phyloP scores from a whole-genome alignment of 495 filamentous ascomycete genomes.

The Xylaria curta region DNA sequence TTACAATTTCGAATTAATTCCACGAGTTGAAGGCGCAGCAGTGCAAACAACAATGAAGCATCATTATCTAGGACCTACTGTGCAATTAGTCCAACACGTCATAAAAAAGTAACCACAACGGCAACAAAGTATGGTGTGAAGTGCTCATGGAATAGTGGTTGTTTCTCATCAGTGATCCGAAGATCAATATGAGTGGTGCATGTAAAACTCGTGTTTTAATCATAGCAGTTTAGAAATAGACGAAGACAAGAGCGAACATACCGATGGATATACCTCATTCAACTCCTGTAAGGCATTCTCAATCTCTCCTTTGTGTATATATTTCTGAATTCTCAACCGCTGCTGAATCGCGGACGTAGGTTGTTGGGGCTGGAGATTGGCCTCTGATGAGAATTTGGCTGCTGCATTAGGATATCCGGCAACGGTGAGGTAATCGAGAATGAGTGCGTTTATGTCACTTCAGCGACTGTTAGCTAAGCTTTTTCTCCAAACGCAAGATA shows the following conservation, averaged over 20 bases:
- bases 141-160: constrained; percentile 93
- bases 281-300: constrained; percentile 83
- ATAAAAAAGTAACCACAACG: not conserved
- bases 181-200: constrained; percentile 98
- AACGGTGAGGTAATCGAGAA: constrained; percentile 96
- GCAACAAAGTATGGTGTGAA: constrained; percentile 30
- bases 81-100: constrained; percentile 37
- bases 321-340: constrained; percentile 77
- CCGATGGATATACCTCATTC: constrained; percentile 89
- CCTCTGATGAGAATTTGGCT: constrained; percentile 90
- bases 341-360: constrained; percentile 75
- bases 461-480: constrained; percentile 40
- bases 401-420: constrained; percentile 95
- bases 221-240: constrained; percentile 64
- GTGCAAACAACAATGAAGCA: constrained; percentile 83
- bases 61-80: constrained; percentile 84
- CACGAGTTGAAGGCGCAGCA: constrained; percentile 89
- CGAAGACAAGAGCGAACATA: constrained; percentile 55
- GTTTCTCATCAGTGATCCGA: constrained; percentile 89
- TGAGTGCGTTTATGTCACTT: constrained; percentile 93
- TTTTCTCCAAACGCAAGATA: constrained; percentile 30
- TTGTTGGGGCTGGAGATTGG: constrained; percentile 78
- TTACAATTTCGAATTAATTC: constrained; percentile 86
- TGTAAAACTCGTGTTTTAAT: constrained; percentile 91
- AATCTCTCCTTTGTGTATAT: constrained; percentile 83